Conservation (phyloP, 2,329 filamentous ascomycete genomes). For the Lasiodiplodia citricola region DNA sequence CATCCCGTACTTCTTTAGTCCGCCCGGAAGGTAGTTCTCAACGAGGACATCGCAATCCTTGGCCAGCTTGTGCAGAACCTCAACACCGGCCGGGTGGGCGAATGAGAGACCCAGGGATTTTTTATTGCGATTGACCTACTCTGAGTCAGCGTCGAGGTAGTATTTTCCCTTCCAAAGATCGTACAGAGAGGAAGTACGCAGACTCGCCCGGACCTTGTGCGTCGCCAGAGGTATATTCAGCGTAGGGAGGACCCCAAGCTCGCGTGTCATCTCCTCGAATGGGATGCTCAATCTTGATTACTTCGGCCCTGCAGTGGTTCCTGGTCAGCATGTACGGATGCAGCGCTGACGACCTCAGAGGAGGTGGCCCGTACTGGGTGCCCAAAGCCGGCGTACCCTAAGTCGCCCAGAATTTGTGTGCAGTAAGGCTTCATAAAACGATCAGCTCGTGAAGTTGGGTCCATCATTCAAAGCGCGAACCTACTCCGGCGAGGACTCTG, state of each 20-base stretch:
- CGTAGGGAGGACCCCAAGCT: constrained; percentile 96
- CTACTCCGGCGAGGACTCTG: constrained; percentile 88
- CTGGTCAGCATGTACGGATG: constrained; percentile 28
- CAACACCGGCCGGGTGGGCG: constrained; percentile 79
- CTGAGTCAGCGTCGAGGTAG: constrained; percentile 16
- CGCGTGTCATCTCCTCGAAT: constrained; percentile 89
- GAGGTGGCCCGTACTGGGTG: constrained; percentile 42
- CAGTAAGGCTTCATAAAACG: constrained; percentile 76
- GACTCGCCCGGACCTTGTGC: constrained; percentile 80
- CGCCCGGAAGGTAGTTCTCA: constrained; percentile 93
- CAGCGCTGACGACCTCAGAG: constrained; percentile 34
- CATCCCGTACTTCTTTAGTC: constrained; percentile 86
- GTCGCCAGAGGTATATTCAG: constrained; percentile 69
- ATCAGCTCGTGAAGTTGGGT: background rate
- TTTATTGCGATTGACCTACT: constrained; percentile 92
- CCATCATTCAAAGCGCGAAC: constrained; percentile 35
- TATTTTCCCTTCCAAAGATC: constrained; percentile 29
- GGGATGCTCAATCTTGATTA: constrained; percentile 97
- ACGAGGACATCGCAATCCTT: constrained; percentile 90
- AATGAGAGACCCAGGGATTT: constrained; percentile 93
- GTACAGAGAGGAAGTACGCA: constrained; percentile 89
- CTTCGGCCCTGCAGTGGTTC: constrained; percentile 71
- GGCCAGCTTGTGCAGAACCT: constrained; percentile 84
- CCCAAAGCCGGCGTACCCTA: constrained; percentile 70
- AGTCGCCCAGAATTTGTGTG: constrained; percentile 93